These are phyloP conservation scores for Scheffersomyces parashehatae DNA, from an alignment of 1,139 yeast genomes.

Conservation along the genomic window DNA sequence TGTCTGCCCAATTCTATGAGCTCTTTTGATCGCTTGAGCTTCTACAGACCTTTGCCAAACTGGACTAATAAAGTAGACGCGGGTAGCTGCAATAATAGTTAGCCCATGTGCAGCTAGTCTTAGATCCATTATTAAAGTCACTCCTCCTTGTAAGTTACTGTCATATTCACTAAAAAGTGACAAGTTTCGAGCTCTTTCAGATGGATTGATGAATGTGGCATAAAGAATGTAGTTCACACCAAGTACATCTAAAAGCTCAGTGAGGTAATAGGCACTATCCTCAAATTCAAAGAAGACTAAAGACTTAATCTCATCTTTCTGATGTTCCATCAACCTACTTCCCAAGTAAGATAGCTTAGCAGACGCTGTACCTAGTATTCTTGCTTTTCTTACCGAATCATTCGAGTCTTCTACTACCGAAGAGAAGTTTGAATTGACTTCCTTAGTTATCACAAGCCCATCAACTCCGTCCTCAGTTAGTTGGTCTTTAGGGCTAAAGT, in stretches of 20 bases:
- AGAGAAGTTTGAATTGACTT: constrained; percentile 14
- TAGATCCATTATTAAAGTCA: constrained; percentile 64
- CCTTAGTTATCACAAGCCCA: constrained; percentile 20
- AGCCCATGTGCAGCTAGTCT: constrained; percentile 70
- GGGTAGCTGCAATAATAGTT: constrained; percentile 66
- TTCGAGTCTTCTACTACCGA: constrained; percentile 13
- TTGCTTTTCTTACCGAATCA: constrained; percentile 31
- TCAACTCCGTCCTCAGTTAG: constrained; percentile 5
- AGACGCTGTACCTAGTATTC: constrained; percentile 58
- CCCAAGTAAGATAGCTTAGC: constrained; percentile 61
- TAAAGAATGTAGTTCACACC: constrained; percentile 64
- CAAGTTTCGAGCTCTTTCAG: constrained; percentile 54
- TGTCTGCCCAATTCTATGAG: constrained; percentile 70
- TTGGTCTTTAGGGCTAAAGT: constrained; percentile 6
- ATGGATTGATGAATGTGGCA: constrained; percentile 56
- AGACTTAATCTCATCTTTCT: constrained; percentile 47
- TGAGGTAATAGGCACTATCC: constrained; percentile 66
- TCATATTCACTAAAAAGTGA: constrained; percentile 49
- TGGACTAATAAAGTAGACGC: constrained; percentile 67
- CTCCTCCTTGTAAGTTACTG: constrained; percentile 40
- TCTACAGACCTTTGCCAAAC: constrained; percentile 70
- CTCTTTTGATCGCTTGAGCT: constrained; percentile 74
- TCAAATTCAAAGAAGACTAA: constrained; percentile 71
- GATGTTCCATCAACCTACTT: constrained; percentile 53
- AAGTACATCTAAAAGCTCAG: constrained; percentile 61